These are phyloP conservation scores for Cryptosporidium andersoni DNA, from an alignment of 169 alveolate species.

Conservation along the genomic window DNA sequence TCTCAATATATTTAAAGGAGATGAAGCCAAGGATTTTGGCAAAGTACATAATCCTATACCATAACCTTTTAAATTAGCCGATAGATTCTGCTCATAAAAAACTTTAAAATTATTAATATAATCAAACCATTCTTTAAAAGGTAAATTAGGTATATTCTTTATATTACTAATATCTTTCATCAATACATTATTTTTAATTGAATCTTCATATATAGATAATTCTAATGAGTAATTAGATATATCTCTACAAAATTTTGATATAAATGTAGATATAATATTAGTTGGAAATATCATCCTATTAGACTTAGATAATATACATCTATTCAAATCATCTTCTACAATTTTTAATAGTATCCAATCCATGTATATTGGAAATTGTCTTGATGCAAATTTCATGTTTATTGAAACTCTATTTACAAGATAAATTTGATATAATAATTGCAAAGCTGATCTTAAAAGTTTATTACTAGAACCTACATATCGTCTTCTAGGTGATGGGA, in stretches of 20 bases:
- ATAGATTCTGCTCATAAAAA: constrained; percentile 70
- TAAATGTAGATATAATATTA: constrained; percentile 25
- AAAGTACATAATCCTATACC: constrained; percentile 79
- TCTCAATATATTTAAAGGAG: constrained; percentile 15
- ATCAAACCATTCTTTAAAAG: constrained; percentile 73
- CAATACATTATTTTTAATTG: too few species aligned
- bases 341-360: constrained; percentile 53
- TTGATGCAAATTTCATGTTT: constrained; percentile 70
- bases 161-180: constrained; percentile 9
- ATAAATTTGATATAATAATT: constrained; percentile 70
- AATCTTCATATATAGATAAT: background rate
- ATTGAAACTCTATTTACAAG: constrained; percentile 2
- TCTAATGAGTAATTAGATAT: constrained; percentile 30
- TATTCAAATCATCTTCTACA: constrained; percentile 30
- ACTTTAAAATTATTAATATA: constrained; percentile 70
- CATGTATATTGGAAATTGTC: constrained; percentile 70
- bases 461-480: constrained; percentile 75
- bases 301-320: constrained; percentile 9
- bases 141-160: constrained; percentile 35
- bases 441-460: constrained; percentile 74
- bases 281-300: constrained; percentile 24
- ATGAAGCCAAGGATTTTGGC: constrained; percentile 69
- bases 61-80: constrained; percentile 75
- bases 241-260: constrained; percentile 6
- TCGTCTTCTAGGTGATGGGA: constrained; percentile 76